Conservation (phyloP, 1,139 yeast species). For the Yamadazyma jaroonii region DNA sequence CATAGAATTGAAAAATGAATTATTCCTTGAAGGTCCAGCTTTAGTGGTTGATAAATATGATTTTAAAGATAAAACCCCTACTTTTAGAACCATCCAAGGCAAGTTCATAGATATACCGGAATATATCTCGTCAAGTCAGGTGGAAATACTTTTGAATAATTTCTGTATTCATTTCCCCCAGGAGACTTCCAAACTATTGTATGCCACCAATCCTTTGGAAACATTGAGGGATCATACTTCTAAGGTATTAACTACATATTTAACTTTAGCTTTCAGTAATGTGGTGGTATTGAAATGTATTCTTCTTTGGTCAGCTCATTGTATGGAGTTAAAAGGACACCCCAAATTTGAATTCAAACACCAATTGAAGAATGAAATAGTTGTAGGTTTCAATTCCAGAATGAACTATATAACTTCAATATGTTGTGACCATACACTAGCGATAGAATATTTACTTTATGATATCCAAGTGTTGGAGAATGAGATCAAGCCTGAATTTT, state of each 20-base stretch:
- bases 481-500: constrained; percentile 2
- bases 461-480: not conserved
- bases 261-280: constrained; percentile 6
- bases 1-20: constrained; percentile 4
- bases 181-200: constrained; percentile 3
- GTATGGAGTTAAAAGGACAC: not conserved
- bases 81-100: not conserved
- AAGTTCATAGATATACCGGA: constrained; percentile 1
- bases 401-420: not conserved
- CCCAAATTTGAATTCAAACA: not conserved
- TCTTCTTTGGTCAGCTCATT: constrained; percentile 3
- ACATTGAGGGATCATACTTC: not conserved
- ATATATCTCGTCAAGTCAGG: not conserved
- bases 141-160: not conserved
- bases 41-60: not conserved
- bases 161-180: constrained; percentile 4
- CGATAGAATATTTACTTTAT: constrained; percentile 1
- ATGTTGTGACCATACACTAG: constrained; percentile 4
- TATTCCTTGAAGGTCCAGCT: constrained; percentile 6
- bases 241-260: not conserved
- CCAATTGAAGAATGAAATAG: not conserved
- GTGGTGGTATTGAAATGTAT: constrained; percentile 5
- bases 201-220: not conserved
- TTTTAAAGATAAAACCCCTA: not conserved
- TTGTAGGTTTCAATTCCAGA: constrained; percentile 1